A percentile compares a stretch with the other conserved stretches of the same genome.
phyloP scores from a whole-genome alignment of 345 rosid species.

The Aquilaria yunnanensis region DNA sequence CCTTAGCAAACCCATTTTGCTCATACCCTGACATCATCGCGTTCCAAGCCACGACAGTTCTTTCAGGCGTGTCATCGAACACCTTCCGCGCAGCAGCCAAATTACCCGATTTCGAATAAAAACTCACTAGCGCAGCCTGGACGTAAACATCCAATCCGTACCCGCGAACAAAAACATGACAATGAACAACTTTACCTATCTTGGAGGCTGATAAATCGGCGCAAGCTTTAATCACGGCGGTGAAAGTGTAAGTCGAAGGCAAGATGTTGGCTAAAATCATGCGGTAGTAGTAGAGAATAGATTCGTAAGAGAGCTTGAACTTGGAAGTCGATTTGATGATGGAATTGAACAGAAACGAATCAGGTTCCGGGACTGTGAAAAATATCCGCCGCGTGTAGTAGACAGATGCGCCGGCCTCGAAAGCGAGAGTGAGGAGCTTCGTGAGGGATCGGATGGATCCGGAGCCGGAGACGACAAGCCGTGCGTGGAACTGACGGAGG shows the following conservation, averaged over 20 bases:
- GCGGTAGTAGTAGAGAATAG: conserved; percentile 48
- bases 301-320: conserved; percentile 30
- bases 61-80: conserved; percentile 64
- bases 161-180: conserved; percentile 48
- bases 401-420: conserved; percentile 43
- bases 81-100: conserved; percentile 42
- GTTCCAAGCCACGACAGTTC: conserved; percentile 74
- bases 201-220: conserved; percentile 41
- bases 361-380: conserved; percentile 50
- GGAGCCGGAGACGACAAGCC: conserved; percentile 45
- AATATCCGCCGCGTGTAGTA: conserved; percentile 43
- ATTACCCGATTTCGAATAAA: conserved; percentile 43
- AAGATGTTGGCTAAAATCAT: conserved; percentile 36
- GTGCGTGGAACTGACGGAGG: conserved; percentile 63
- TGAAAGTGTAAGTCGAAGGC: conserved; percentile 63
- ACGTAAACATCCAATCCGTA: conserved; percentile 58
- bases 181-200: conserved; percentile 51
- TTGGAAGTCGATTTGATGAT: conserved; percentile 58
- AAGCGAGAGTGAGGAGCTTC: conserved; percentile 61
- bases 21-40: conserved; percentile 77
- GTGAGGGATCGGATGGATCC: conserved; percentile 62
- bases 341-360: conserved; percentile 63
- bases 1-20: conserved; percentile 59
- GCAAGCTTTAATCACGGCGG: conserved; percentile 69
- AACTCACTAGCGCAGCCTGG: conserved; percentile 55